phyloP scores from a whole-genome alignment of 177 flowering plant species.

The Telopea speciosissima region DNA sequence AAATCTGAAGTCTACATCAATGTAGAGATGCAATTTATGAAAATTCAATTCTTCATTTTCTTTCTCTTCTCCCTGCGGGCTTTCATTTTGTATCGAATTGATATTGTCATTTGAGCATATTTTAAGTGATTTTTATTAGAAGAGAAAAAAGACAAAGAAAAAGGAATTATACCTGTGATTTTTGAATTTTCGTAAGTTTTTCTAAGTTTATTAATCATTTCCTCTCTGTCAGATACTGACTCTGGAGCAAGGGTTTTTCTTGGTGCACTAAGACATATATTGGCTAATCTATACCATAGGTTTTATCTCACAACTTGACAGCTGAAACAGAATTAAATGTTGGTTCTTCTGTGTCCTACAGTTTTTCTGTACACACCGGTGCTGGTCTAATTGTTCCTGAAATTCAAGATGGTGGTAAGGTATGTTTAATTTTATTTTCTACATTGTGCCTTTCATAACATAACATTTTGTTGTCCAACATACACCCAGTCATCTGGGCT shows the following conservation, averaged over 20 bases:
- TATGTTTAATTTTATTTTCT: slow-evolving; percentile 13
- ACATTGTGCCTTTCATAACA: background rate
- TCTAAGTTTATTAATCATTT: background rate
- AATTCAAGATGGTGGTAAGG: slow-evolving; percentile 85
- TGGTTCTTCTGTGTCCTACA: slow-evolving; percentile 24
- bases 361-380: slow-evolving; percentile 88
- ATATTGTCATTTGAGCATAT: background rate
- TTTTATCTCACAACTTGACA: background rate
- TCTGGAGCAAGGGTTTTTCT: too few relatives aligned
- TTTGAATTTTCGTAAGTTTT: background rate
- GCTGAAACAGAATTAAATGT: background rate
- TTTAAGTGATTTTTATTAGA: too few relatives aligned
- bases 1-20: background rate
- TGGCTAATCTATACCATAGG: background rate
- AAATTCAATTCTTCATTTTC: background rate
- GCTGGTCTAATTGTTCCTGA: slow-evolving; percentile 98
- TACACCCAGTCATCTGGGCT: too few relatives aligned
- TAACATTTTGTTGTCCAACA: too few relatives aligned
- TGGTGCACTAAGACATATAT: too few relatives aligned
- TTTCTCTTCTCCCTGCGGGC: background rate
- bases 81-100: background rate
- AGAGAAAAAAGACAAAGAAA: too few relatives aligned
- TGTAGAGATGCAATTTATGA: background rate
- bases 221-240: background rate
- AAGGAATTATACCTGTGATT: background rate